Base-by-base conservation (phyloP, 2,329 filamentous ascomycete genomes). In the Trichoderma koningii region DNA sequence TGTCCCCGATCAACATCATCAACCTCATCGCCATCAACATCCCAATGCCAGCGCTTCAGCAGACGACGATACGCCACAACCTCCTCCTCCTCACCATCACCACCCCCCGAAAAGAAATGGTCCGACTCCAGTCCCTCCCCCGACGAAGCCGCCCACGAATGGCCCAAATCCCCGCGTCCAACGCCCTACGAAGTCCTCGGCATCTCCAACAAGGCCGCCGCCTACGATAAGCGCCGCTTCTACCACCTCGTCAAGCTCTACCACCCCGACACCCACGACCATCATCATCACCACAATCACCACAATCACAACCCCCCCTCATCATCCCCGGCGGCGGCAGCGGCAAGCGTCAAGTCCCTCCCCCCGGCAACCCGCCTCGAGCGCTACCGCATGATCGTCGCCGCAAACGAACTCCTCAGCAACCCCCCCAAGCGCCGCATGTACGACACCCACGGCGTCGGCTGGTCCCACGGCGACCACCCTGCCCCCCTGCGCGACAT, bases 231-330 rank as follows among this genome's bases (percentile, higher is more conserved):
- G 77, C 79, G 83, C 50, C 87, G 87, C 66, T 99, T 93, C 82
- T 95, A 96, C 77, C 85, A 94, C 73, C 86, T 99, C 60, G 95
- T 96, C 65, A 99, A 98, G 80, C 82, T 96, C 53, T 99, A 99
- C 79, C 95, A 99, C 74, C 95, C 95, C 0, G 95, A 99, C 76
- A 86, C 85, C 66, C 81, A 79, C 51, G 45, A 63, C 50, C 30
- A 19, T 64, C 26, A 17, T 50, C 38, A 63, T 21, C 61, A 21
- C 23, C 60, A 6, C n/a, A n/a, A n/a, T 63, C 64, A 21, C 44
- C 62, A 9, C 12, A 14, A 38, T 12, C 12, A 38, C 34, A 38
- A 38, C 3, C 34, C 34, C 2, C 14, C 41, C 34, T 14, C 34
- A 23, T 30, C 17, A 51, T 41, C 41, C 15, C 64, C 55, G 23